Conservation (phyloP, 805 yeast genomes). For the Hanseniaspora hatyaiensis region DNA sequence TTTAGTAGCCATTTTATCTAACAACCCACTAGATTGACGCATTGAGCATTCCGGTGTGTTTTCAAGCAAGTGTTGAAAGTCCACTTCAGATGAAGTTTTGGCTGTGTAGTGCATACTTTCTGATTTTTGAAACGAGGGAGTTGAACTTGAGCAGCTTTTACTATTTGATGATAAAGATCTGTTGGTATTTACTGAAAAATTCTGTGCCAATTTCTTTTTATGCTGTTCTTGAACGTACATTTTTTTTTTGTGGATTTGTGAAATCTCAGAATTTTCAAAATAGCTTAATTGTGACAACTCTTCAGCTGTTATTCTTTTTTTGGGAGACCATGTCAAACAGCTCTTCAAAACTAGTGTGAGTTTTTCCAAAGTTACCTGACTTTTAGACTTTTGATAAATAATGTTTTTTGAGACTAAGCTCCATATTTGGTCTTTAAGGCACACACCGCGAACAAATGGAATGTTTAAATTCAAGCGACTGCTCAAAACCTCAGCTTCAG, state of each 20-base stretch:
- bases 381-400: conserved; percentile 33
- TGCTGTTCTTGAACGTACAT: background rate
- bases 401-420: background rate
- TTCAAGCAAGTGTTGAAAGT: background rate
- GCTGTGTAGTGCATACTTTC: too few species aligned
- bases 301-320: conserved; percentile 43
- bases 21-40: background rate
- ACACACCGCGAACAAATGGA: conserved; percentile 44
- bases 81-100: background rate
- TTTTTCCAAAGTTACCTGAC: conserved; percentile 29
- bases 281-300: conserved; percentile 41
- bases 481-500: conserved; percentile 45
- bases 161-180: background rate
- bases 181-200: background rate
- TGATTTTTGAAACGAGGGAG: background rate
- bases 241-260: background rate
- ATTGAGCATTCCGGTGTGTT: background rate
- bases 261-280: conserved; percentile 37
- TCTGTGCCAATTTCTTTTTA: background rate
- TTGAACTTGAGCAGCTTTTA: background rate
- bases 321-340: conserved; percentile 67
- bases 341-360: conserved; percentile 34
- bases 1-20: background rate
- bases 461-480: conserved; percentile 43
- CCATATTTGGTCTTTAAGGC: conserved; percentile 28